phyloP scores from a whole-genome alignment of 2,329 filamentous ascomycete species.

The Sporothrix protearum region DNA sequence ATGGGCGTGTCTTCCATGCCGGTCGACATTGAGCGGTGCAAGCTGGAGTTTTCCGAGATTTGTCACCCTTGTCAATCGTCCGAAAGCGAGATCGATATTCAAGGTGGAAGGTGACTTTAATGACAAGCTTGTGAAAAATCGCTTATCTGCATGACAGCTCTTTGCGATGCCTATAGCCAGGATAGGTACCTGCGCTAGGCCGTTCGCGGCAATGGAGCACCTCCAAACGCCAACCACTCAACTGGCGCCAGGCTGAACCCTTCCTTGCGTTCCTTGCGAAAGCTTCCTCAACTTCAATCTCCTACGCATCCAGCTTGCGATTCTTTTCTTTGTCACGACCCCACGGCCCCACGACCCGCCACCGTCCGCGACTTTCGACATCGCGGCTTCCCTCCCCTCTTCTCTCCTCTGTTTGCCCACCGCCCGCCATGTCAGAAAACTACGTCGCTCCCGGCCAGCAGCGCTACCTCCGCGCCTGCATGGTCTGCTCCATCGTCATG shows the following conservation, averaged over 20 bases:
- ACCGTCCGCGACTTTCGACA: not conserved
- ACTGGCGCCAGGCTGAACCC: not conserved
- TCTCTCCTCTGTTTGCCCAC: not conserved
- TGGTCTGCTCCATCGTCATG: slow-evolving; percentile 96
- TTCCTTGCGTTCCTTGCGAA: too few relatives aligned
- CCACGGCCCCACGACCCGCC: too few relatives aligned
- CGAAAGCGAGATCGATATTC: not conserved
- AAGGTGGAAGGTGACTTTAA: not conserved
- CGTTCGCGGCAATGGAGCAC: slow-evolving; percentile 11
- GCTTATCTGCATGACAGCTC: not conserved
- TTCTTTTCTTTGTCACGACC: not conserved
- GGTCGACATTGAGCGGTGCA: not conserved
- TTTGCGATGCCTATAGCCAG: not conserved
- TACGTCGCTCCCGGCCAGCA: slow-evolving; percentile 72
- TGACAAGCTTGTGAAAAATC: not conserved
- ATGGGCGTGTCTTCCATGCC: slow-evolving; percentile 32
- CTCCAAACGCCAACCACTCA: not conserved
- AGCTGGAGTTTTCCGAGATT: not conserved
- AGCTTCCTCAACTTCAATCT: not conserved
- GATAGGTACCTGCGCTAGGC: not conserved
- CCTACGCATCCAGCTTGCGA: not conserved
- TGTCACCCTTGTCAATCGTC: not conserved
- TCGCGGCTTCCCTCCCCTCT: too few relatives aligned
- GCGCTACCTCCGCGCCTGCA: slow-evolving; percentile 90
- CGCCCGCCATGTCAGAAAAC: slow-evolving; percentile 48